Percentiles rank a stretch among this genome's conserved stretches.
Evolutionary conservation across 2,329 filamentous ascomycete species (phyloP).

Genomic region (Alternaria atra): DNA sequence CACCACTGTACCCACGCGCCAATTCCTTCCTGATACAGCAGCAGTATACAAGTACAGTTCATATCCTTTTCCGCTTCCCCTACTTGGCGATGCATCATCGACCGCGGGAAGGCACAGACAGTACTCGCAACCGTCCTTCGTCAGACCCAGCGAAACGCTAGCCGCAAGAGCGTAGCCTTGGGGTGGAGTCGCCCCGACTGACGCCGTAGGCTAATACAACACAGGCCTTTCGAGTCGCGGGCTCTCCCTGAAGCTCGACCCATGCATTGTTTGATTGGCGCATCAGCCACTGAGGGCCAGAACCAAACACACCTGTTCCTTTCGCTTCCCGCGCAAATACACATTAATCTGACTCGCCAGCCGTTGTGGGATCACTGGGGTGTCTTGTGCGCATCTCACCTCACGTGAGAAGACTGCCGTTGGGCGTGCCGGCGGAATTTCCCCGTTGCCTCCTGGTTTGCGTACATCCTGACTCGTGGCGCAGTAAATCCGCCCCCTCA

Average conservation of each 20-base stretch:
- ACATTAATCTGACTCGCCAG: constrained; percentile 4
- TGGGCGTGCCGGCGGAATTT: constrained; percentile 8
- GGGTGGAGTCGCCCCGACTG: constrained; percentile 4
- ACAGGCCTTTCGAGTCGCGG: constrained; percentile 3
- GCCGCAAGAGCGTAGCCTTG: constrained; percentile 9
- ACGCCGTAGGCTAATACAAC: constrained; percentile 2
- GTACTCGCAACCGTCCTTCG: constrained; percentile 14
- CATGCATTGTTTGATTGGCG: constrained; percentile 1
- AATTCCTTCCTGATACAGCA: constrained; percentile 14
- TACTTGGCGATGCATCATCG: constrained; percentile 25
- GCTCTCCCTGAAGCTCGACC: constrained; percentile 8
- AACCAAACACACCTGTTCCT: constrained; percentile 3
- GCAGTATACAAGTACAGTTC: background rate
- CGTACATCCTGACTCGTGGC: constrained; percentile 5
- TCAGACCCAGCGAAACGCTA: constrained; percentile 10
- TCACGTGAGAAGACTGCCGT: constrained; percentile 11
- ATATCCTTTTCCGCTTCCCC: constrained; percentile 23
- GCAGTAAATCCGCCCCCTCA: background rate
- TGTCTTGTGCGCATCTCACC: background rate
- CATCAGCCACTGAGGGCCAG: background rate
- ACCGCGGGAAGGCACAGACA: constrained; percentile 21
- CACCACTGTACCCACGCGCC: background rate
- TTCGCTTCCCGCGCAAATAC: constrained; percentile 18
- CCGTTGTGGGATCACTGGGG: background rate
- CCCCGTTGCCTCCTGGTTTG: background rate